phyloP scores from a whole-genome alignment of 2,329 filamentous ascomycete genomes.

The Alternaria arbusti region DNA sequence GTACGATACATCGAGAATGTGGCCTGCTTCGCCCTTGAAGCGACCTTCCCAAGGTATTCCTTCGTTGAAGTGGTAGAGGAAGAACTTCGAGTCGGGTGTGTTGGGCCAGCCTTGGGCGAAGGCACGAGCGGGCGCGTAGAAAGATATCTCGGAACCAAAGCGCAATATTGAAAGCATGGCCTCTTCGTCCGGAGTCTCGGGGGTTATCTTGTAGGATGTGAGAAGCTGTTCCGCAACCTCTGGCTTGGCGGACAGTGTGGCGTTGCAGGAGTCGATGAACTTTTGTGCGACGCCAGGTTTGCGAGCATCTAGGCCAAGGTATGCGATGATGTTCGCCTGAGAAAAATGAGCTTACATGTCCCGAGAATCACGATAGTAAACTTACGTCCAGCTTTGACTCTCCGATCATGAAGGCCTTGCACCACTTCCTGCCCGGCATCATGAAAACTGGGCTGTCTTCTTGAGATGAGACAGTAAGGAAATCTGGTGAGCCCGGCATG shows the following conservation, averaged over 20 bases:
- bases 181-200: slow-evolving; percentile 48
- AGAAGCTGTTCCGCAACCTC: slow-evolving; percentile 36
- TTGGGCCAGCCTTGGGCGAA: slow-evolving; percentile 49
- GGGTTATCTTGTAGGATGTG: slow-evolving; percentile 49
- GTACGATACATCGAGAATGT: slow-evolving; percentile 43
- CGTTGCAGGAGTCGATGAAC: slow-evolving; percentile 45
- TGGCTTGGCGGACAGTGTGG: slow-evolving; percentile 33
- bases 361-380: not conserved
- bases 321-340: slow-evolving; percentile 37
- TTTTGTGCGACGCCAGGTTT: slow-evolving; percentile 39
- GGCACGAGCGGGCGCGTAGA: slow-evolving; percentile 53
- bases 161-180: slow-evolving; percentile 52
- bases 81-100: slow-evolving; percentile 34
- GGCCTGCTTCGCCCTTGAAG: slow-evolving; percentile 42
- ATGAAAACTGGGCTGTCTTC: slow-evolving; percentile 28
- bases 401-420: slow-evolving; percentile 55
- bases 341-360: not conserved
- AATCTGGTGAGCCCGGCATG: slow-evolving; percentile 41
- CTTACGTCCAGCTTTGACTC: slow-evolving; percentile 56
- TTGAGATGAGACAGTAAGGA: slow-evolving; percentile 30
- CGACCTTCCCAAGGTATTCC: slow-evolving; percentile 45
- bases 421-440: slow-evolving; percentile 55
- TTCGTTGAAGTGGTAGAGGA: slow-evolving; percentile 45
- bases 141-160: slow-evolving; percentile 56
- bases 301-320: slow-evolving; percentile 30